These are phyloP conservation scores for Leccinellum luteum DNA, from an alignment of 768 basidiomycete species.

Conservation along the genomic window DNA sequence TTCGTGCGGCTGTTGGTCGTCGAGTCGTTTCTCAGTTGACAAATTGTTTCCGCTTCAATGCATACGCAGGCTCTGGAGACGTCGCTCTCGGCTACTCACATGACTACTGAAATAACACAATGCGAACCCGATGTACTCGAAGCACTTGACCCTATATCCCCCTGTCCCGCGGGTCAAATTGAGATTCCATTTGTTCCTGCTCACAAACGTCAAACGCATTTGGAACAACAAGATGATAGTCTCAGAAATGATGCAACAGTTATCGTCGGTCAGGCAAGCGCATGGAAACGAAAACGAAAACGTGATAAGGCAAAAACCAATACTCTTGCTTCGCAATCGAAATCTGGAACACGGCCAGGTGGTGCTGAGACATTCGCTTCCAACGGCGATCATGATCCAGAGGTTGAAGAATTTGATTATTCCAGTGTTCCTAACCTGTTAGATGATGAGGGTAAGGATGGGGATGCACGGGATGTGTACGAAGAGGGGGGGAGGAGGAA, in stretches of 20 bases:
- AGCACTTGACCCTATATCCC: conserved; percentile 17
- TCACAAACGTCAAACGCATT: conserved; percentile 43
- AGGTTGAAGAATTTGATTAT: conserved; percentile 63
- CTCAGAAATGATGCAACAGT: conserved; percentile 63
- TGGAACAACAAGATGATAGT: conserved; percentile 8
- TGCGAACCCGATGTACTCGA: not conserved
- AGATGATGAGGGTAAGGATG: conserved; percentile 49
- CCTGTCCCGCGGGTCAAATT: conserved; percentile 44
- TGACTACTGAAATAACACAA: conserved; percentile 1
- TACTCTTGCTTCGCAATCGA: not conserved
- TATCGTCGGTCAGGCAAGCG: conserved; percentile 61
- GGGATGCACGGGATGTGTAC: conserved; percentile 13
- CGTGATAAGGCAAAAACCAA: conserved; percentile 18
- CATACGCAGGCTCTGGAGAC: conserved; percentile 7
- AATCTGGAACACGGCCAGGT: not conserved
- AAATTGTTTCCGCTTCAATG: not conserved
- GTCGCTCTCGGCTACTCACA: not conserved
- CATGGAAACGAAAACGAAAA: conserved; percentile 64
- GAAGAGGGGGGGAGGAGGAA: conserved; percentile 37
- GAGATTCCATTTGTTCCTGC: conserved; percentile 82
- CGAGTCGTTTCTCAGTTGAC: conserved; percentile 4
- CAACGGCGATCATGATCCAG: conserved; percentile 17
- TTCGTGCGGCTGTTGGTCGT: not conserved
- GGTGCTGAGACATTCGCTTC: conserved; percentile 5
- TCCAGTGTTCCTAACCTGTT: conserved; percentile 65